Evolutionary conservation across 306 rosid genomes (phyloP), one percentile per base, ranked within the genome.

Genomic region (Fragaria iinumae): DNA sequence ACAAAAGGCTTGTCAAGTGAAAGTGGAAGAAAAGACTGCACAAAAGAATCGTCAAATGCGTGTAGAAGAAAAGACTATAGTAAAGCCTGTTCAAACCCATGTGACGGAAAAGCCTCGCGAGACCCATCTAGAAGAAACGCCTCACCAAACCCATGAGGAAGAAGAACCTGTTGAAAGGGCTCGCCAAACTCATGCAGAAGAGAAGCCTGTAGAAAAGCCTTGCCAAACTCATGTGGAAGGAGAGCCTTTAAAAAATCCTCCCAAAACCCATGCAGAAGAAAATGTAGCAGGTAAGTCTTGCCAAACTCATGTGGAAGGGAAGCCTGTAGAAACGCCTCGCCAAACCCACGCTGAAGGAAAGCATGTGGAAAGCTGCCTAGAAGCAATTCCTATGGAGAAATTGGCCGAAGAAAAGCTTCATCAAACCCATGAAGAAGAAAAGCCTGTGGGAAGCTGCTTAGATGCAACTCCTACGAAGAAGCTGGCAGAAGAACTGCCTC

Each of bases 91-190:
- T 13, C 21, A 27, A 68, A 49, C 44, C 73, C 73, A 4, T 8
- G 38, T 27, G 0, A 76, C 43, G 36, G 77, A 59, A 52, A 82
- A 68, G 39, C 45, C 76, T 82, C 34, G 71, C 9, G 21, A 29
- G 60, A 68, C 36, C 69, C 76, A 4, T 8, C 29, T 17, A 0
- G 76, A 68, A 66, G 69, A 77, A 59, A 55, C 69, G 62, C 57
- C 71, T 69, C 55, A 48, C 11, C 47, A 44, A 74, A 69, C 41
- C 63, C 74, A 3, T 14, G 52, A 34, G 0, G 65, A 69, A 23
- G 74, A 79, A 34, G 74, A 79, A 34, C 82, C 73, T 60, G 67
- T 68, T 65, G 67, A 68, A 59, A 69, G 69, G 63, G 34, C 77
- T 83, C 21, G 20, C 12, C 47, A 44, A 69, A 63, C 41, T 69